Conservation (phyloP, 805 yeast genomes). For the Zygosaccharomyces kombuchaensis region DNA sequence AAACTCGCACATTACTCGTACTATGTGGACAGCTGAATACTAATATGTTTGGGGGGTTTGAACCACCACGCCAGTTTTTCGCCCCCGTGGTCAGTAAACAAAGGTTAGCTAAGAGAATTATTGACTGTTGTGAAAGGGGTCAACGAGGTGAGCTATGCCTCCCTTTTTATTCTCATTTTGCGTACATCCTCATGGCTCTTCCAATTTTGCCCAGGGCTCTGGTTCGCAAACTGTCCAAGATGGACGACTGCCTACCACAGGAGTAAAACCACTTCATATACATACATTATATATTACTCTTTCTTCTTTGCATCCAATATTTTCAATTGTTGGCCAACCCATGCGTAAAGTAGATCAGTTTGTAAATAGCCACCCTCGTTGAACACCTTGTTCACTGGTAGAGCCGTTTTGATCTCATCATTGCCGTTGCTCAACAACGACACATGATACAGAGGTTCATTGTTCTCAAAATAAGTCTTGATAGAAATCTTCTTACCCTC, state of each 20-base stretch:
- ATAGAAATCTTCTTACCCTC: slow-evolving; percentile 32
- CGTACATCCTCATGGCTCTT: slow-evolving; percentile 62
- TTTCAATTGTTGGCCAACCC: slow-evolving; percentile 36
- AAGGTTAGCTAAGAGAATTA: slow-evolving; percentile 53
- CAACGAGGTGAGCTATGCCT: slow-evolving; percentile 62
- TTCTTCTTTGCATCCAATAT: slow-evolving; percentile 38
- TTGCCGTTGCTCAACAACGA: slow-evolving; percentile 30
- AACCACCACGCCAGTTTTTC: slow-evolving; percentile 64
- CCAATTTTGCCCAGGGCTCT: slow-evolving; percentile 53
- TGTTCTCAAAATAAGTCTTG: slow-evolving; percentile 35
- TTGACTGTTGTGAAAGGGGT: slow-evolving; percentile 54
- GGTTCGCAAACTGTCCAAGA: slow-evolving; percentile 54
- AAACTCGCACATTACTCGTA: slow-evolving; percentile 66
- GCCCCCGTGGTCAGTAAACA: slow-evolving; percentile 73
- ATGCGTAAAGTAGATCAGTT: slow-evolving; percentile 38
- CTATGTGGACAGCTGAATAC: slow-evolving; percentile 85
- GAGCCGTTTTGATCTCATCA: slow-evolving; percentile 15
- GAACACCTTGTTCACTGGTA: slow-evolving; percentile 36
- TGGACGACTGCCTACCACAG: slow-evolving; percentile 48
- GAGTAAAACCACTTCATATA: slow-evolving; percentile 12
- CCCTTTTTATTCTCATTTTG: slow-evolving; percentile 69
- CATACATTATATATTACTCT: slow-evolving; percentile 34
- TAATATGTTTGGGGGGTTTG: slow-evolving; percentile 65
- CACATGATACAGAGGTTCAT: slow-evolving; percentile 43
- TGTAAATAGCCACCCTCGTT: slow-evolving; percentile 42